Percentiles rank a stretch among this genome's conserved stretches.
Evolutionary conservation across 208 protist species (phyloP).

Genomic region (Acanthamoeba culbertsoni): DNA sequence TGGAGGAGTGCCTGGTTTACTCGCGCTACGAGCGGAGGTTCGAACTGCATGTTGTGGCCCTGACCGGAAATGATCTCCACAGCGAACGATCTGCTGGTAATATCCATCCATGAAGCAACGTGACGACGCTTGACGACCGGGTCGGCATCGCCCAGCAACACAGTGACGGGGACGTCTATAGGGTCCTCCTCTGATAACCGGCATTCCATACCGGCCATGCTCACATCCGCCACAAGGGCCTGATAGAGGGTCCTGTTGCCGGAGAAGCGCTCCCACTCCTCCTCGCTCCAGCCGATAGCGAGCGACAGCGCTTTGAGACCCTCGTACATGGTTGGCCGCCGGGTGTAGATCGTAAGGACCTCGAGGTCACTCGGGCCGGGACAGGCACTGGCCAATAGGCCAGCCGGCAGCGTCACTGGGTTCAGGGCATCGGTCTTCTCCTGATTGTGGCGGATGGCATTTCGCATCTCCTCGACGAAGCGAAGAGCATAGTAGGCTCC

Average conservation of each 20-base stretch:
- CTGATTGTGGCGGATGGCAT: neutral
- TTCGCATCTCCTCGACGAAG: slow-evolving; percentile 27
- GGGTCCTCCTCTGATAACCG: neutral
- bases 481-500: slow-evolving; percentile 22
- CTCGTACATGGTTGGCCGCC: slow-evolving; percentile 16
- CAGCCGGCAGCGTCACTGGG: neutral
- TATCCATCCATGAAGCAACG: neutral
- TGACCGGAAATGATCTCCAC: neutral
- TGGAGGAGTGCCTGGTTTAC: neutral
- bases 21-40: neutral
- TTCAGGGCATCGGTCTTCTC: neutral
- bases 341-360: neutral
- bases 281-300: slow-evolving; percentile 43
- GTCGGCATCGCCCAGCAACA: neutral
- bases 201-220: slow-evolving; percentile 3
- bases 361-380: neutral
- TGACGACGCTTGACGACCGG: slow-evolving; percentile 17
- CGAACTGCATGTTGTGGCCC: slow-evolving; percentile 56
- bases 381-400: neutral
- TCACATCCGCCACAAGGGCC: slow-evolving; percentile 16
- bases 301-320: slow-evolving; percentile 10
- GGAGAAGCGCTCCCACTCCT: slow-evolving; percentile 48
- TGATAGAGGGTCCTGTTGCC: slow-evolving; percentile 13
- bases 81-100: neutral
- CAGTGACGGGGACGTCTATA: neutral